phyloP scores from a whole-genome alignment of 1,284 basidiomycete genomes.

The Laetiporus sulphureus region DNA sequence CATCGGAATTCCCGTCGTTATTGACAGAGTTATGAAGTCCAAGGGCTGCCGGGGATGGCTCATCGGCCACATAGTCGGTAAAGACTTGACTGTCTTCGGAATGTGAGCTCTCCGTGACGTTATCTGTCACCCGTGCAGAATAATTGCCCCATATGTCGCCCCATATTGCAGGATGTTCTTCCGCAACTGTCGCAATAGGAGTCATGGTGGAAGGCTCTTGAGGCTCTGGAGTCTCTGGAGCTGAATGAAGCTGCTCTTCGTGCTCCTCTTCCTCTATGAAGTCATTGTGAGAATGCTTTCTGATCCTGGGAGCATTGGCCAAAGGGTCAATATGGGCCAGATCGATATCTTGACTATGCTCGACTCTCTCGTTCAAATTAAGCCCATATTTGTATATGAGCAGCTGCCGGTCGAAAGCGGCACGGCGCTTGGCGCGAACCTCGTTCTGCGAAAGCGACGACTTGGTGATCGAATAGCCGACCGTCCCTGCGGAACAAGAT shows the following conservation, averaged over 20 bases:
- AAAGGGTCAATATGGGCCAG: not conserved
- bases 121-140: too few species aligned
- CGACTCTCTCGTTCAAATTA: slow-evolving; percentile 3
- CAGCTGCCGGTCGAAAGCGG: slow-evolving; percentile 6
- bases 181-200: too few species aligned
- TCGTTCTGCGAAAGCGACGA: not conserved
- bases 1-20: too few species aligned
- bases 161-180: too few species aligned
- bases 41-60: too few species aligned
- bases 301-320: not conserved
- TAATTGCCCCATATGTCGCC: too few species aligned
- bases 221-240: too few species aligned
- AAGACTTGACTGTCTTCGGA: too few species aligned
- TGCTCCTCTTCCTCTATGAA: not conserved
- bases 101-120: too few species aligned
- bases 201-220: too few species aligned
- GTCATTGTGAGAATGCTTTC: not conserved
- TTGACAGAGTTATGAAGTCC: too few species aligned
- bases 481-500: slow-evolving; percentile 2
- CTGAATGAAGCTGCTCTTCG: not conserved
- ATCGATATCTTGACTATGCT: slow-evolving; percentile 2
- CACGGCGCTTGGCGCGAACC: slow-evolving; percentile 1
- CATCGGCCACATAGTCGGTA: too few species aligned
- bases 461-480: slow-evolving; percentile 5
- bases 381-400: slow-evolving; percentile 4